Evolutionary conservation across 441 rosid species (phyloP).

Genomic region (Syzygium malaccense): DNA sequence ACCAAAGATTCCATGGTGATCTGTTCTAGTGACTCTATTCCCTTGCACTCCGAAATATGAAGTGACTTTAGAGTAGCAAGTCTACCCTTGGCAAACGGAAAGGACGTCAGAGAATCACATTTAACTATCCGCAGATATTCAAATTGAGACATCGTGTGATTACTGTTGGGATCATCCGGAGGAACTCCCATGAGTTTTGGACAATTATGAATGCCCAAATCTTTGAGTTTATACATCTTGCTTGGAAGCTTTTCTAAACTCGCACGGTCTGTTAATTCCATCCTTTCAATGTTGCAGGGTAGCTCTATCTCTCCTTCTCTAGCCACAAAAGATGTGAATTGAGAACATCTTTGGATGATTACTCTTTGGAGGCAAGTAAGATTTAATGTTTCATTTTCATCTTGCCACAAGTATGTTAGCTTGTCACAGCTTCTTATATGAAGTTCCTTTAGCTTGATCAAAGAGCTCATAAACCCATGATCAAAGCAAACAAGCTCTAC

Average conservation of each 20-base stretch:
- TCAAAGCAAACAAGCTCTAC: background rate
- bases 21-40: background rate
- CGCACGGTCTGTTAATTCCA: background rate
- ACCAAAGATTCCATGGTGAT: background rate
- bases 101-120: too few relatives aligned
- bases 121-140: too few relatives aligned
- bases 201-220: fast-evolving
- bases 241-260: background rate
- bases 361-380: background rate
- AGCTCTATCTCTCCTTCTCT: background rate
- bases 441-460: background rate
- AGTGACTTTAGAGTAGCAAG: too few relatives aligned
- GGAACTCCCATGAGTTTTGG: background rate
- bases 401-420: background rate
- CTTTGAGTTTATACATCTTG: background rate
- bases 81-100: too few relatives aligned
- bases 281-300: background rate
- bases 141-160: background rate
- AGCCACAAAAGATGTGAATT: background rate
- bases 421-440: fast-evolving
- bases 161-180: fast-evolving
- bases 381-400: background rate
- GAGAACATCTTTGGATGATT: background rate
- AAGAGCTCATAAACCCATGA: background rate
- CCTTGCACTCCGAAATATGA: fast-evolving